Conservation (phyloP, 106 monocot genomes). For the Acorus calamus region DNA sequence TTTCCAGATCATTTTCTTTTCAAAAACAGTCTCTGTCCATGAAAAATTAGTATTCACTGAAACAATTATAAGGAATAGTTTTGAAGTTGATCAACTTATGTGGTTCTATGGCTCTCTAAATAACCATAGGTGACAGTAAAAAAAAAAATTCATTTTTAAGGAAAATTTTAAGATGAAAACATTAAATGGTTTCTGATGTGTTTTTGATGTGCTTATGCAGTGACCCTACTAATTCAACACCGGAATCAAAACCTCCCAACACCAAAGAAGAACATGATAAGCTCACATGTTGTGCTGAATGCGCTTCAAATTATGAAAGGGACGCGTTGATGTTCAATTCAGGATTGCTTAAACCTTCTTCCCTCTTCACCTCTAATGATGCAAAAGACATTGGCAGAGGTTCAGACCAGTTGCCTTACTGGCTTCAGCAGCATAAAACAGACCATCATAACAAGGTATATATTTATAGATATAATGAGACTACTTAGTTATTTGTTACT, state of each 20-base stretch:
- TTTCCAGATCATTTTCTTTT: no score
- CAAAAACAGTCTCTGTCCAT: no score
- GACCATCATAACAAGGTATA: slow-evolving; percentile 42
- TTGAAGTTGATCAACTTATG: no score
- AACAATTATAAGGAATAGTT: no score
- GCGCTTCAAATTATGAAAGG: slow-evolving; percentile 56
- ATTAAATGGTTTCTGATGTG: no score
- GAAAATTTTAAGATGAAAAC: no score
- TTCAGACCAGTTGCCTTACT: slow-evolving; percentile 42
- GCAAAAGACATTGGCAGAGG: slow-evolving; percentile 6
- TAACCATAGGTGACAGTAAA: no score
- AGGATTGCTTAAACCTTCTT: not conserved
- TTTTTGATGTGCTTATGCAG: no score
- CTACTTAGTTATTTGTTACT: no score
- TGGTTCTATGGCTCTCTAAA: no score
- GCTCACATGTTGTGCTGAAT: slow-evolving; percentile 59
- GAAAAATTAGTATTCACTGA: no score
- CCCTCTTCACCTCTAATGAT: not conserved
- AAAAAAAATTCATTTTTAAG: no score
- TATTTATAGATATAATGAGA: not conserved
- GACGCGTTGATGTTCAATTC: slow-evolving; percentile 37
- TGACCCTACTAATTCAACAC: not conserved
- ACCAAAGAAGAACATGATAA: slow-evolving; percentile 40
- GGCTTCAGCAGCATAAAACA: slow-evolving; percentile 47
- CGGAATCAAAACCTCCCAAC: slow-evolving; percentile 18